Evolutionary conservation across 1,139 yeast genomes (phyloP), one percentile per base, ranked within the genome.

Genomic region (Diutina rugosa): DNA sequence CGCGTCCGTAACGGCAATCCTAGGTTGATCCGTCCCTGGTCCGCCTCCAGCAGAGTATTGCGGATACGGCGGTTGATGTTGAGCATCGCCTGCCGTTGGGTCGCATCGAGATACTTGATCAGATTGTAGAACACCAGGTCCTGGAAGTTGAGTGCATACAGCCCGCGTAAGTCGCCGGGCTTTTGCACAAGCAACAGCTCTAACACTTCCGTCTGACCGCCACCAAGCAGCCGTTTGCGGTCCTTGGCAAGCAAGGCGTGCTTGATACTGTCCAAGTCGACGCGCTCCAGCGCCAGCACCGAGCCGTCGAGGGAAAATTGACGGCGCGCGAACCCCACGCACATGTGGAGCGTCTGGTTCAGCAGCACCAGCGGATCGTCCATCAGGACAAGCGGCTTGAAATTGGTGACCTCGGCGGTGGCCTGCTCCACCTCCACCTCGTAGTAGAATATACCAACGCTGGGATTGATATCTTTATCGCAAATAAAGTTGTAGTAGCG

Each of bases 81-180:
- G 35, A 73, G 61, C n/a, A 72, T 64, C 7, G 73, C 67, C 4
- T 69, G 61, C 55, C 78, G 65, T 56, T 65, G 70, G 35, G 62
- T 56, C 4, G 72, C 66, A 53, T 74, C 77, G 5, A 67, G 62
- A 8, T 64, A 64, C 57, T 72, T 73, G 53, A 69, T 63, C 5
- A 79, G 73, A 58, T 74, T 76, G 58, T 74, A 69, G 53, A 76
- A 76, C 10, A 68, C 63, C 63, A 72, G 72, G 58, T 74, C 77
- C 56, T 74, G 76, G 60, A 73, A 73, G 62, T 70, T 74, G 21
- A 76, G 68, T 0, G 78, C 79, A 63, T 69, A 73, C 59, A 78
- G 74, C 1, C 78, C 79, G 55, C 65, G 67, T 56, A 74, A 65
- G 46, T 70, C 74, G 6, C 78, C 78, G 2, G 78, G 78, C 57